Percentiles rank a stretch among this genome's conserved stretches.
Evolutionary conservation across 306 rosid species (phyloP).

Genomic region (Sindora glabra): DNA sequence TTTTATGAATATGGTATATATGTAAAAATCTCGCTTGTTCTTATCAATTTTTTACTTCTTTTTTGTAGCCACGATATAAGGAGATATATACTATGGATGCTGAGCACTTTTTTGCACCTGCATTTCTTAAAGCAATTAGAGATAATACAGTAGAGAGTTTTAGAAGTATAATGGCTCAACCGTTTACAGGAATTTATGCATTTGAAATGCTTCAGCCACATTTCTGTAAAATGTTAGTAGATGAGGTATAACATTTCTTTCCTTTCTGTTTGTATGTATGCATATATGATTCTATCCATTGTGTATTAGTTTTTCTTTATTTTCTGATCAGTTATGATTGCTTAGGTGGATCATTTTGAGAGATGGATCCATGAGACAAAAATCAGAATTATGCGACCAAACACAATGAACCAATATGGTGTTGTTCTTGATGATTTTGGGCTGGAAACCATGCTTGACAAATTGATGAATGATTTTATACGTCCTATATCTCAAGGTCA

Average conservation of each 20-base stretch:
- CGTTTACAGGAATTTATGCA: slow-evolving; percentile 56
- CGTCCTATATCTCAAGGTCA: slow-evolving; percentile 69
- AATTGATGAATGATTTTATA: slow-evolving; percentile 66
- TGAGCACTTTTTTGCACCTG: slow-evolving; percentile 61
- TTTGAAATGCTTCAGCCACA: slow-evolving; percentile 85
- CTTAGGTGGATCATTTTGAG: slow-evolving; percentile 90
- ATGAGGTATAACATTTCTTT: slow-evolving; percentile 67
- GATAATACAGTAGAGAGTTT: slow-evolving; percentile 68
- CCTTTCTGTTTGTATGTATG: slow-evolving; percentile 14
- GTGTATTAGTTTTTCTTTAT: slow-evolving; percentile 24
- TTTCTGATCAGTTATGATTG: slow-evolving; percentile 56
- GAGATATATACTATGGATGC: slow-evolving; percentile 67
- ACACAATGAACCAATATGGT: slow-evolving; percentile 84
- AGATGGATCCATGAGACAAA: slow-evolving; percentile 75
- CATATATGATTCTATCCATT: not conserved
- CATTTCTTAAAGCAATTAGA: slow-evolving; percentile 76
- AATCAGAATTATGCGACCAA: slow-evolving; percentile 84
- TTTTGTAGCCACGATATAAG: slow-evolving; percentile 58
- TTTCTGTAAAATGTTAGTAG: slow-evolving; percentile 65
- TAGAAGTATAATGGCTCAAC: slow-evolving; percentile 53
- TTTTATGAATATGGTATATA: slow-evolving; percentile 6
- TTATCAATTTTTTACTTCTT: slow-evolving; percentile 12
- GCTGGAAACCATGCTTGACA: slow-evolving; percentile 72
- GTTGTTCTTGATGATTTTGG: slow-evolving; percentile 98
- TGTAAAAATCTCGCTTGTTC: not conserved